A percentile compares a stretch with the other conserved stretches of the same genome.
Conservation (phyloP, 2,329 filamentous ascomycete species). For the Fusarium goolgardi region DNA sequence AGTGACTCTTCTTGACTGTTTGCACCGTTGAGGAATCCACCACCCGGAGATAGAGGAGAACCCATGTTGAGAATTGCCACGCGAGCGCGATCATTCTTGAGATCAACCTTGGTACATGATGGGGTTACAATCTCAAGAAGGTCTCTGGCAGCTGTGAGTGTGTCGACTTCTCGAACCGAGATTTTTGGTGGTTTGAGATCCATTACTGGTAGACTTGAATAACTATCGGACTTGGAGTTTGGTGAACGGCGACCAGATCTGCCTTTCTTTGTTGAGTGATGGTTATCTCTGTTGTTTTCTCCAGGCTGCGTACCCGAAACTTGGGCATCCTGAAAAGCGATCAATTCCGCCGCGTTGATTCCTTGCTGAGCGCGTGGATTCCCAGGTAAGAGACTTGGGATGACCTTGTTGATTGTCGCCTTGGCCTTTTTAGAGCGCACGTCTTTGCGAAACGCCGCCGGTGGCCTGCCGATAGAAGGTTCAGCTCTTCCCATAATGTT, state of each 20-base stretch:
- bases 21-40: constrained; percentile 69
- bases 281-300: not conserved
- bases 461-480: constrained; percentile 40
- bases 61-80: constrained; percentile 73
- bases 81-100: constrained; percentile 43
- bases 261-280: constrained; percentile 6
- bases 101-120: constrained; percentile 3
- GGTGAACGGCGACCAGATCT: constrained; percentile 44
- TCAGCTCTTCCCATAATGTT: constrained; percentile 43
- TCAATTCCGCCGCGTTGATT: constrained; percentile 62
- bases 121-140: constrained; percentile 21
- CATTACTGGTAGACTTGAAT: not conserved
- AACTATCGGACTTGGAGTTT: not conserved
- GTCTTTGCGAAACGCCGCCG: constrained; percentile 45
- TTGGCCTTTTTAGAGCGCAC: constrained; percentile 67
- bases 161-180: constrained; percentile 62
- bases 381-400: constrained; percentile 65
- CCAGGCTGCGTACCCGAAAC: no score
- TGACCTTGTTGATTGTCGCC: constrained; percentile 68
- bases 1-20: constrained; percentile 71
- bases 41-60: constrained; percentile 69
- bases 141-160: constrained; percentile 61
- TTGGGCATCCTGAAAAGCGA: not conserved
- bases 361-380: constrained; percentile 67
- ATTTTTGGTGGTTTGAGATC: constrained; percentile 50